Evolutionary conservation across 2,329 filamentous ascomycete species (phyloP), one percentile per base, ranked within the genome.

Genomic region (Alternaria infectoria): DNA sequence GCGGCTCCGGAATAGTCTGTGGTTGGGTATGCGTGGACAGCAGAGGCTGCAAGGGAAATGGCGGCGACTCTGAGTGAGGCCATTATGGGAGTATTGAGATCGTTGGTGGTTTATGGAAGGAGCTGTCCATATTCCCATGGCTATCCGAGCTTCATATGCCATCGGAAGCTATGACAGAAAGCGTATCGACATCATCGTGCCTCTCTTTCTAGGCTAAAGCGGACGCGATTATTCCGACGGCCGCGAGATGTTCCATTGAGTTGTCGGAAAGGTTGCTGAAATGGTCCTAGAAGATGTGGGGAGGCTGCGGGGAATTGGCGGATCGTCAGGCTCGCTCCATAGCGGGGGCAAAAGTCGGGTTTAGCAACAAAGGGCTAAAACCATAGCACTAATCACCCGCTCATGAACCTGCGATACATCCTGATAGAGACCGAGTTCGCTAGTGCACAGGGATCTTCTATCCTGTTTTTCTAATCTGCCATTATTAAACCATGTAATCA

Each of bases 141-240:
- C 32, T 26, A 59, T 13, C 3, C 10, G 25, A 17, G 59, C 40
- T 59, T 54, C 28, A 57, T 57, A 57, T 60, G 30, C 11, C 5
- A 15, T 13, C 11, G 8, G 12, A n/a, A 21, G 21, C 5, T 40
- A 50, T 28, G 49, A 50, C 43, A 11, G 13, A 60, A 13, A 23
- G 12, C 12, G 5, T 25, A 15, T 52, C 21, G 55, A 30, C 28
- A 54, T 40, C n/a, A 61, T 52, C 10, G 21, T 30, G 40, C 40
- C 17, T 43, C 7, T 10, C n/a, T n/a, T 11, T 25, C 6, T 11
- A 17, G 40, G 36, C 40, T n/a, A 12, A 30, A 28, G 17, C 40
- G 59, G 54, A 40, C 21, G 12, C 17, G 28, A 49, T 59, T 54
- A 26, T 47, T 28, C 59, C 59, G 54, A 47, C 54, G 59, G 54